Evolutionary conservation across 2,329 filamentous ascomycete species (phyloP).

Genomic region (Epichloe coenophiala): DNA sequence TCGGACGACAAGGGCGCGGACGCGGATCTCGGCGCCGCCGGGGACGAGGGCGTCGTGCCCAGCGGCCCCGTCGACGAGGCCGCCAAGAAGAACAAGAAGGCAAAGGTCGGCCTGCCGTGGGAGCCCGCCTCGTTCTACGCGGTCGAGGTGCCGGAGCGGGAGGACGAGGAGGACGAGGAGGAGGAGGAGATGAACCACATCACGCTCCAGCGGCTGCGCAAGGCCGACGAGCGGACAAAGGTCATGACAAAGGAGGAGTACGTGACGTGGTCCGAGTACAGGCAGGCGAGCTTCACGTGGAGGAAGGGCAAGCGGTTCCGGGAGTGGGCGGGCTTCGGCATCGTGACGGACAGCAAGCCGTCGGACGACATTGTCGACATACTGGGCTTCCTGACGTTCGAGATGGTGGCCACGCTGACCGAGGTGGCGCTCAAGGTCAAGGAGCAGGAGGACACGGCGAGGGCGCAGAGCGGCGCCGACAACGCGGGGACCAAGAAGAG

Average conservation of each 20-base stretch:
- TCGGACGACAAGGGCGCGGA: slow-evolving; percentile 88
- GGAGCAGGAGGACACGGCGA: slow-evolving; percentile 78
- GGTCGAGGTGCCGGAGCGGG: slow-evolving; percentile 76
- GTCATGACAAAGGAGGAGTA: slow-evolving; percentile 97
- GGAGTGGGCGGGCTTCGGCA: slow-evolving; percentile 94
- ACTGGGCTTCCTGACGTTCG: slow-evolving; percentile 91
- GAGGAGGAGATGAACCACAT: slow-evolving; percentile 98
- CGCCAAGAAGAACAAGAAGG: slow-evolving; percentile 87
- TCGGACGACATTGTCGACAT: slow-evolving; percentile 98
- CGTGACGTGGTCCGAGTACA: slow-evolving; percentile 96
- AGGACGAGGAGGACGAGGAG: slow-evolving; percentile 91
- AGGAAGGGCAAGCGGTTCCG: slow-evolving; percentile 95
- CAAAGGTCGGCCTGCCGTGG: slow-evolving; percentile 90
- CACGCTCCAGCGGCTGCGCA: slow-evolving; percentile 82
- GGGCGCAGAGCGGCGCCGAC: slow-evolving; percentile 52
- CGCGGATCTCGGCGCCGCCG: slow-evolving; percentile 70
- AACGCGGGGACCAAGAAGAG: slow-evolving; percentile 48
- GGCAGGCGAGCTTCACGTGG: slow-evolving; percentile 95
- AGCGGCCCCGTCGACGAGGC: slow-evolving; percentile 60
- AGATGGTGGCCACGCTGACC: slow-evolving; percentile 94
- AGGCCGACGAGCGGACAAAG: slow-evolving; percentile 94
- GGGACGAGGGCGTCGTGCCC: slow-evolving; percentile 50
- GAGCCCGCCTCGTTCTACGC: slow-evolving; percentile 84
- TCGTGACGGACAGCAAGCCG: slow-evolving; percentile 91
- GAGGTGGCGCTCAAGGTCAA: slow-evolving; percentile 95